Evolutionary conservation across 371 early-diverging fungal genomes (phyloP), one percentile per base, ranked within the genome.

Genomic region (Mortierella sp.): DNA sequence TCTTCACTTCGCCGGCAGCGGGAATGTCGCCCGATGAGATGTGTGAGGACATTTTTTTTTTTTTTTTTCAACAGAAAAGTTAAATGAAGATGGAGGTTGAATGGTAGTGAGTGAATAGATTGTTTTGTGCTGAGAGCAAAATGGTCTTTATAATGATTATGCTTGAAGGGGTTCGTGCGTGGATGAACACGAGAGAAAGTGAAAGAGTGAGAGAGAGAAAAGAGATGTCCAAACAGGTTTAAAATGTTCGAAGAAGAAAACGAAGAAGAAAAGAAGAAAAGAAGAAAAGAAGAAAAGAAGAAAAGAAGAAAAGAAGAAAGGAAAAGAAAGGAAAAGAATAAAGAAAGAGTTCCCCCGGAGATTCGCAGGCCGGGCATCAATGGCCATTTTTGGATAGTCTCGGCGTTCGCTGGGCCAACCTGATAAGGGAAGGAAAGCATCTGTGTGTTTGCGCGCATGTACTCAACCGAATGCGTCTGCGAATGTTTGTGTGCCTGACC

Each of bases 1-100:
- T 53, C 53, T 53, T 53, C 53, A 53, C 53, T 26, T 53, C 23
- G 53, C 53, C 53, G 19, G 53, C 53, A 19, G 26, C 53, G 23
- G 19, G 53, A 9, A 23, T 9, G 9, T 9, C 19, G 53, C 9
- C 53, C 26, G 53, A 19, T 53, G 53, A 3, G 23, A 53, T 19
- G 53, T 9, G 26, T 19, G 53, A 53, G 23, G 53, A 53, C 53
- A 53, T 53, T 53, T 3, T 16, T 3, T 37, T 3, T 9, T 37
- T n/a, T n/a, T 51, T 19, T 16, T 6, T 19, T n/a, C n/a, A n/a
- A n/a, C n/a, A n/a, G n/a, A n/a, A n/a, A n/a, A n/a, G n/a, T n/a
- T 9, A n/a, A 21, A n/a, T 37, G 37, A 37, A 37, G 37, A 9
- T 3, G 3, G 37, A 9, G 37, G 14, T 4, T 4, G 50, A 50